Percentiles rank a stretch among this genome's conserved stretches.
phyloP scores from a whole-genome alignment of 371 early-diverging fungal genomes.

The Lichtheimia ramosa region DNA sequence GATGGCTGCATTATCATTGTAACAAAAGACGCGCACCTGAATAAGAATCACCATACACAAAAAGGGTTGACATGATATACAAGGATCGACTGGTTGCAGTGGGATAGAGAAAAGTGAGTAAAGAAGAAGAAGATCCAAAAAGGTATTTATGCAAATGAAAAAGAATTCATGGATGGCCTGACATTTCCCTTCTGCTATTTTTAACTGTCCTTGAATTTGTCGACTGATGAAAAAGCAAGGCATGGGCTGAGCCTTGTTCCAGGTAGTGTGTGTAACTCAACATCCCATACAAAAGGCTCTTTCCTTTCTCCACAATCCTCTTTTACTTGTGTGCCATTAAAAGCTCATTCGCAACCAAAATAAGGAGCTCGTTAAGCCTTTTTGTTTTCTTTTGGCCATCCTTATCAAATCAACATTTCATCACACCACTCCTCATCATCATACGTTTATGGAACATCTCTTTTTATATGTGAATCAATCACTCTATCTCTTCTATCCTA shows the following conservation, averaged over 20 bases:
- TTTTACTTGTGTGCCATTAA: too few relatives aligned
- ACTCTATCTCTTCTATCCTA: too few relatives aligned
- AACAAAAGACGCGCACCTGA: constrained; percentile 25
- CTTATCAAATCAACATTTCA: not conserved
- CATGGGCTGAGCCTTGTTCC: not conserved
- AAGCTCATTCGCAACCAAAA: too few relatives aligned
- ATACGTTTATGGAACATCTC: constrained; percentile 3
- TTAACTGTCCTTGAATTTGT: not conserved
- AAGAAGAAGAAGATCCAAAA: not conserved
- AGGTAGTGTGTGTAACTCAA: not conserved
- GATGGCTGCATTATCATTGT: not conserved
- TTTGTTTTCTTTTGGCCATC: too few relatives aligned
- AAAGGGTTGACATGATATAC: constrained; percentile 6
- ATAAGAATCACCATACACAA: constrained; percentile 49
- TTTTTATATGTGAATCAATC: too few relatives aligned
- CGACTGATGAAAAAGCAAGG: not conserved
- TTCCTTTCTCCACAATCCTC: too few relatives aligned
- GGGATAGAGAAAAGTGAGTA: not conserved
- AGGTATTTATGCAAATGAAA: not conserved
- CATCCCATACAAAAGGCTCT: too few relatives aligned
- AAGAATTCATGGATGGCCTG: constrained; percentile 8
- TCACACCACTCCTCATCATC: not conserved
- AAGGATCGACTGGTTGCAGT: not conserved
- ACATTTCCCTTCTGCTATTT: constrained; percentile 7
- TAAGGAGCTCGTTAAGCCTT: too few relatives aligned